Base-by-base conservation (phyloP, 768 basidiomycete genomes). In the Serpula lacrymans region DNA sequence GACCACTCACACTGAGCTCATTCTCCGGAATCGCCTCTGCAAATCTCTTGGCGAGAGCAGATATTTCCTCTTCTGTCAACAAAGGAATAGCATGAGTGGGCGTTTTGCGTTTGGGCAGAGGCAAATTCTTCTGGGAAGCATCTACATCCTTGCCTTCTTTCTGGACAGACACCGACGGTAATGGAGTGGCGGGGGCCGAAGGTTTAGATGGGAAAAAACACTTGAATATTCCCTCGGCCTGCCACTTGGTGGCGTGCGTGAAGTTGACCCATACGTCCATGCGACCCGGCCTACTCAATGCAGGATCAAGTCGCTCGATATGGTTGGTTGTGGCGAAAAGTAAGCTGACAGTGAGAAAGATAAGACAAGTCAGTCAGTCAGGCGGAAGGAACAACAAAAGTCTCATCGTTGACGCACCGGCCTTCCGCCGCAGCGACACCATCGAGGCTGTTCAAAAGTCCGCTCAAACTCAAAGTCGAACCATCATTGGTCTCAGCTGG, bases 231-330 rank as follows among this genome's bases (percentile, higher is more conserved):
- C 87, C 88, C 62, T 90, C 88, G 11, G 89, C 89, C 55, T 92
- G 89, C 87, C 87, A 91, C 60, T 88, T 91, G 6, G 87, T 89
- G 5, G 89, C 88, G 54, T 92, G 83, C 37, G 84, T 83, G 64
- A 92, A 92, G 68, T 90, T 88, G 28, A 93, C 75, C 88, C 88
- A 91, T 12, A 94, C 83, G 53, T 91, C 90, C 86, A 90, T 89
- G 33, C 88, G 85, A 43, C 92, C 92, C 21, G 91, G 87, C 16
- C 89, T 78, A 59, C 81, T 87, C 25, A 94, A 74, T 4, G 90
- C 89, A 35, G 85, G 90, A 62, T 96, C 92, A 24, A 96, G 75
- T 33, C 89, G 83, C 57, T 95, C 90, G 52, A 92, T 89, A 58
- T 95, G 92, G 65, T 96, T 96, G 10, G 89, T 92, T 6, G 89